Base-by-base conservation (phyloP, 2,329 filamentous ascomycete genomes). In the Penicillium griseofulvum region DNA sequence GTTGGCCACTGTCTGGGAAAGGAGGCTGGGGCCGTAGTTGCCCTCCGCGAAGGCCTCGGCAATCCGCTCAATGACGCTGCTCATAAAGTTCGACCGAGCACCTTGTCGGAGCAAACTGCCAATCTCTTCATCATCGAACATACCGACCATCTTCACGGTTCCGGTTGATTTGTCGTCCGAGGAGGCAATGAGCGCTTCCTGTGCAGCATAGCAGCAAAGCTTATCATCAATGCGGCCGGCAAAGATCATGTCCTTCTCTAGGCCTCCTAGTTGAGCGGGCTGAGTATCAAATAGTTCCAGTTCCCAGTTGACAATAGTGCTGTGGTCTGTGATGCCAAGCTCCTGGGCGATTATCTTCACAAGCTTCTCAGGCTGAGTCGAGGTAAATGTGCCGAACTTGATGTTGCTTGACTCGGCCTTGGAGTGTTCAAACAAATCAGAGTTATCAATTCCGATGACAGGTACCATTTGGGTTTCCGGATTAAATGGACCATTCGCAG, bases 101-200 rank as follows among this genome's bases (percentile, higher is more conserved):
- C 94, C 94, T 76, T 97, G 93, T 53, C 93, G 89, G 48, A 97
- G 84, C 9, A 91, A 81, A 26, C 89, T 95, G 57, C 94, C 94
- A 58, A 99, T 96, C 74, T 99, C 94, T 74, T 99, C 94, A 67
- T 97, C 89, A 70, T 97, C 94, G 68, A 97, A 97, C 65, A 97
- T 87, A n/a, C 88, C 91, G 34, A 94, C 90, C 52, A 97, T 81
- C 76, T 95, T 95, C 74, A 97, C 86, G 51, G 87, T 83, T n/a
- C 86, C 73, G 1, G 78, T 70, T 37, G 77, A 78, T 10, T 81
- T 68, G 19, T 74, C 62, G 28, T 80, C 76, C 12, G 83, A 78
- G 17, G 87, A 85, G 47, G 87, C 85, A 28, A 97, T 80, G 0
- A 99, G 85, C 4, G 86, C 92, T 73, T 92, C 87, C 49, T 97